Evolutionary conservation across 768 basidiomycete genomes (phyloP), one percentile per base, ranked within the genome.

Genomic region (Auriscalpium vulgare): DNA sequence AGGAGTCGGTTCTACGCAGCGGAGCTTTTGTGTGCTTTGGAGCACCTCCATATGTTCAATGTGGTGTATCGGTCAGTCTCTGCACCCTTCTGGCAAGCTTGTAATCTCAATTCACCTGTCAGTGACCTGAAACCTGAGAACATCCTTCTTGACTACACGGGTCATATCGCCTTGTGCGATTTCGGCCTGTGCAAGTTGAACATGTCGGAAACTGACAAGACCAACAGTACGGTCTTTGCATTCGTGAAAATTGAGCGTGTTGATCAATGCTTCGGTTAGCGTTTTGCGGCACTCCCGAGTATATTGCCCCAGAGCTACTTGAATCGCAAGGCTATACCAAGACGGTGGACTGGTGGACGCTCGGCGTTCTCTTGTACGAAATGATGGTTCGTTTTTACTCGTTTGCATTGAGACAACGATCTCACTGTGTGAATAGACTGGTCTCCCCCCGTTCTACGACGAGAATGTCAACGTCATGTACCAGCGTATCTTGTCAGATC

Each of bases 381-480:
- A 95, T 97, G 89, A 91, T 91, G 89, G 88, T 85, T 54, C 21
- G 74, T 65, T 34, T 51, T 40, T 34, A 43, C 8, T 7, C 10
- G 53, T 54, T n/a, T 13, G 37, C 37, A 13, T 6, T 17, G 43
- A 50, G 50, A 14, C 45, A 70, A 17, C 29, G 35, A 14, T 35
- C 56, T 17, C 37, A 36, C 29, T 58, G 36, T 56, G 46, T 50
- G 13, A 63, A 63, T 66, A 97, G 84, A 91, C 95, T 6, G 95
- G 95, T 37, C 81, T 99, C 14, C 97, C 95, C 10, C 95, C 95
- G 3, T 98, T 97, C 80, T 99, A 97, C 69, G 95, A 97, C 65
- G 95, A 99, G 70, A 97, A 98, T 69, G 95, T 95, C 45, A 95
- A 95, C 74, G 88, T 89, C 45, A 97, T 95, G 94, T 95, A 95